These are phyloP conservation scores for Irpex sp. DNA, from an alignment of 1,284 basidiomycete species.

Conservation along the genomic window DNA sequence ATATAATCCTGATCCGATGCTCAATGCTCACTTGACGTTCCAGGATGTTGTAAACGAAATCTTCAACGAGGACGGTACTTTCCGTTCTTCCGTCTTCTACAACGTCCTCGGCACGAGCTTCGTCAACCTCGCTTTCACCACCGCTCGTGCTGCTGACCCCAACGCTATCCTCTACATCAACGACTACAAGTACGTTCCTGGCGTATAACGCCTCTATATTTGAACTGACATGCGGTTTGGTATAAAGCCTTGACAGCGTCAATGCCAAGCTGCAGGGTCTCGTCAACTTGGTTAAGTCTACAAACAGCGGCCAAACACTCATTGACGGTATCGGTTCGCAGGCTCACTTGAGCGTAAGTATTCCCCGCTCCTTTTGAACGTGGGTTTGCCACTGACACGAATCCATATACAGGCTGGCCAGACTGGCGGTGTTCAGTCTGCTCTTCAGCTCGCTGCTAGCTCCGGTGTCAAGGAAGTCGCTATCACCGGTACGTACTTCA, in stretches of 20 bases:
- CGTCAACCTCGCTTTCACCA: conserved; percentile 42
- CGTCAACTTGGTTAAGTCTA: conserved; percentile 39
- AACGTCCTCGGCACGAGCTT: conserved; percentile 42
- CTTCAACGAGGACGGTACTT: conserved; percentile 46
- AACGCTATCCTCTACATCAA: conserved; percentile 46
- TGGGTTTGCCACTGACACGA: neutral
- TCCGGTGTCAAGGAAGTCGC: conserved; percentile 49
- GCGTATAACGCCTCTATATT: neutral
- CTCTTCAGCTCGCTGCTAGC: conserved; percentile 41
- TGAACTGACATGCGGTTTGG: neutral
- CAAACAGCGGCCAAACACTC: conserved; percentile 34
- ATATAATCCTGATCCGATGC: neutral
- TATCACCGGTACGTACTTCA: conserved; percentile 44
- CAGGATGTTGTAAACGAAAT: conserved; percentile 40
- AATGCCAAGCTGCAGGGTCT: conserved; percentile 38
- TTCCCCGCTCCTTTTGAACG: neutral
- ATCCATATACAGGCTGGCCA: conserved; percentile 35
- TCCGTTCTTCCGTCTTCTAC: conserved; percentile 42
- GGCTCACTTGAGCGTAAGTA: conserved; percentile 35
- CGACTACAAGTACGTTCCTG: conserved; percentile 37
- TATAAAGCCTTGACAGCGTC: conserved; percentile 33
- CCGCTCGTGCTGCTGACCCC: conserved; percentile 44
- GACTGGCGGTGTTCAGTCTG: conserved; percentile 45
- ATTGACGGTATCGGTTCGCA: conserved; percentile 47
- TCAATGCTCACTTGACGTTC: neutral